Base-by-base conservation (phyloP, 208 protist species). In the Vickermania spadyakhi region DNA sequence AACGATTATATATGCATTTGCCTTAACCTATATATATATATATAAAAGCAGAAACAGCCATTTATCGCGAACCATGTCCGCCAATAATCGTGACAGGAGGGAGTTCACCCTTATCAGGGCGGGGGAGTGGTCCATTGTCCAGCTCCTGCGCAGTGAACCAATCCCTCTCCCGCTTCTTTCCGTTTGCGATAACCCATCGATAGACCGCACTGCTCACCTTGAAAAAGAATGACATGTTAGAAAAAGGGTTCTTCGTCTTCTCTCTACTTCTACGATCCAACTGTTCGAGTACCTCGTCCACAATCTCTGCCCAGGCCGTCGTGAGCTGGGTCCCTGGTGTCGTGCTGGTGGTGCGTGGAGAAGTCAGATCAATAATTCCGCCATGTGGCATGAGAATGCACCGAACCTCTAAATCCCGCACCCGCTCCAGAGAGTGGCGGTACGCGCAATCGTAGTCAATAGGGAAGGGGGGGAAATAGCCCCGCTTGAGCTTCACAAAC, bases 351-450 rank as follows among this genome's bases (percentile, higher is more conserved):
- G n/a, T n/a, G n/a, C n/a, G n/a, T n/a, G n/a, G n/a, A n/a, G n/a
- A n/a, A 45, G 36, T n/a, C 1, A 77, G 65, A 53, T 81, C 68
- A 21, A 85, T 56, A 23, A 75, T 71, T 13, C 74, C 74, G 31
- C 71, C 68, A 41, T 85, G 78, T 4, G 78, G 49, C 21, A 85
- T 58, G 1, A 85, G 57, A 4, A 67, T 49, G 55, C 58, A 79
- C 22, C 54, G 56, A 14, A 77, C 71, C 27, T 73, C 55, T 29
- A 85, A 56, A 2, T 68, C 28, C 13, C 71, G 70, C n/a, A 85
- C 36, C 2, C 72, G 67, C 22, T 70, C 27, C 3, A 79, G 42
- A 11, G 58, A 76, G 63, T 72, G 56, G 29, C 55, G 52, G 60
- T 72, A 85, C 4, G 78, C 74, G 56, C 54, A 73, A 0, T 58